These are phyloP conservation scores for Skeletonema tropicum DNA, from an alignment of 108 stramenopile genomes.

Conservation along the genomic window DNA sequence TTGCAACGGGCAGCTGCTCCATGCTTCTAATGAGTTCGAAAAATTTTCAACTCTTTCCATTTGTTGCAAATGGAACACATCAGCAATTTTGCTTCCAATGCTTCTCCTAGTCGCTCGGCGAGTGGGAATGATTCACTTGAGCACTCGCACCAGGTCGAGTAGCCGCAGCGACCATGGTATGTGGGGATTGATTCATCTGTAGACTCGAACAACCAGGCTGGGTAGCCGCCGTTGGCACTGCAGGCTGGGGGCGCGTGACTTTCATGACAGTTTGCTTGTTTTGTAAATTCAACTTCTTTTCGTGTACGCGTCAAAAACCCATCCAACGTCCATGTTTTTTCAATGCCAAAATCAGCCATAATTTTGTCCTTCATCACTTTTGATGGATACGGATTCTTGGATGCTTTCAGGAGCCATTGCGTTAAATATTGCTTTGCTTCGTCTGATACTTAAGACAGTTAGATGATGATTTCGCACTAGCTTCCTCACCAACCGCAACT, in stretches of 20 bases:
- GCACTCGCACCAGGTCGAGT: background rate
- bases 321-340: slow-evolving; percentile 28
- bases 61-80: too few species aligned
- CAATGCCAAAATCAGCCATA: slow-evolving; percentile 31
- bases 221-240: too few species aligned
- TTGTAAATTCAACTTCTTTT: slow-evolving; percentile 15
- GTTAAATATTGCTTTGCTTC: slow-evolving; percentile 37
- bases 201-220: background rate
- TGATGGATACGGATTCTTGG: slow-evolving; percentile 45
- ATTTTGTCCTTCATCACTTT: slow-evolving; percentile 40
- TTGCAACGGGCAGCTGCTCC: too few species aligned
- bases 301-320: slow-evolving; percentile 34
- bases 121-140: background rate
- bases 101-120: too few species aligned
- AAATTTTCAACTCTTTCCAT: too few species aligned
- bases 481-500: background rate
- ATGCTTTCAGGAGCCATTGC: slow-evolving; percentile 31
- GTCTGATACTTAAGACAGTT: slow-evolving; percentile 23
- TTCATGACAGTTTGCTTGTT: background rate
- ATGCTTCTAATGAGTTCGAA: too few species aligned
- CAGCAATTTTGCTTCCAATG: too few species aligned
- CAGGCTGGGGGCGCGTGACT: background rate
- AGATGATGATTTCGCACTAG: background rate
- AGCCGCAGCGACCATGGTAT: background rate
- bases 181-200: background rate